These are phyloP conservation scores for Coemansia umbellata DNA, from an alignment of 192 early-diverging fungal species.

Conservation along the genomic window DNA sequence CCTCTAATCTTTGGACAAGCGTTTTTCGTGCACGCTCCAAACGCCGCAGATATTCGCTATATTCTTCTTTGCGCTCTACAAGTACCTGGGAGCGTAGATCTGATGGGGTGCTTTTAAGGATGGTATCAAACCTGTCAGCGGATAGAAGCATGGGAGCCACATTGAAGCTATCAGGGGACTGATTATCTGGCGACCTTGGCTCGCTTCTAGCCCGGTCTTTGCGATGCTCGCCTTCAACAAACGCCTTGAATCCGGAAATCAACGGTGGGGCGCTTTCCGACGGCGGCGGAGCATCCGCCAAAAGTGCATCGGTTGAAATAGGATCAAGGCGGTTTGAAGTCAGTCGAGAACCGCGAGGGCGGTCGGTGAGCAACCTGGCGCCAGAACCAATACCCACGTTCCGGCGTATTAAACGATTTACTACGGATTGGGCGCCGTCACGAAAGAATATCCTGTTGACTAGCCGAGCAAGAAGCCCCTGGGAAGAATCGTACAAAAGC, in stretches of 20 bases:
- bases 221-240: conserved; percentile 11
- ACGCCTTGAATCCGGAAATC: conserved; percentile 30
- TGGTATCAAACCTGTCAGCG: conserved; percentile 18
- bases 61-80: conserved; percentile 26
- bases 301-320: conserved; percentile 7
- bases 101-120: conserved; percentile 9
- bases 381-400: neutral
- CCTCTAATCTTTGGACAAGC: conserved; percentile 8
- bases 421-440: conserved; percentile 12
- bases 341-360: neutral
- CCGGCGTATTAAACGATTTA: conserved; percentile 16
- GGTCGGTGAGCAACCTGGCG: conserved; percentile 2
- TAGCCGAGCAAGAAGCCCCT: conserved; percentile 24
- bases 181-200: neutral
- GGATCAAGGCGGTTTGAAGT: neutral
- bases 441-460: conserved; percentile 35
- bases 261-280: conserved; percentile 5
- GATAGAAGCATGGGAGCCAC: conserved; percentile 6
- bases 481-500: conserved; percentile 3
- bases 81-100: conserved; percentile 11
- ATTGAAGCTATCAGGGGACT: neutral
- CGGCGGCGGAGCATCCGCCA: conserved; percentile 14
- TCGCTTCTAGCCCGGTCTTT: neutral
- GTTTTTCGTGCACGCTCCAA: conserved; percentile 19
- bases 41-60: conserved; percentile 16